Evolutionary conservation across 2,329 filamentous ascomycete genomes (phyloP).

Genomic region (Pleomassaria siparia): DNA sequence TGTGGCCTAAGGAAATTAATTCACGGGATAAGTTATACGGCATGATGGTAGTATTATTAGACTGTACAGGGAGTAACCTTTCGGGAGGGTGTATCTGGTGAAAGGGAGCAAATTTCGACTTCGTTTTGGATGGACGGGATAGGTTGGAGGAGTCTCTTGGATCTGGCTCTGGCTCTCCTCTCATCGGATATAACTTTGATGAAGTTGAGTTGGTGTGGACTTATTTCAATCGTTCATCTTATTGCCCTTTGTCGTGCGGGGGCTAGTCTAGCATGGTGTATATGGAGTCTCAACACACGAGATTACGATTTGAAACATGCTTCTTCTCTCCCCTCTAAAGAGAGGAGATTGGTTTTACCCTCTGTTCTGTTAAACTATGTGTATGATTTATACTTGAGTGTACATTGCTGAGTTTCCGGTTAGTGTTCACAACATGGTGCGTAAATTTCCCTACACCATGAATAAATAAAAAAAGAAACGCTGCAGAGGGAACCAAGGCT

Average conservation of each 20-base stretch:
- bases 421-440: too few species aligned
- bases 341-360: too few species aligned
- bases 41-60: neutral
- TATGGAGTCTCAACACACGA: slow-evolving; percentile 1
- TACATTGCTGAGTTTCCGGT: too few species aligned
- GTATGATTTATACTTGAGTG: too few species aligned
- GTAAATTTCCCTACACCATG: too few species aligned
- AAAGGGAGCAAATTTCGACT: neutral
- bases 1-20: slow-evolving; percentile 24
- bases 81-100: neutral
- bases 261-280: slow-evolving; percentile 3
- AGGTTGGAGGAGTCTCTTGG: neutral
- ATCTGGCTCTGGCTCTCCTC: neutral
- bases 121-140: neutral
- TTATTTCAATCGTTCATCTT: neutral
- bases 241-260: neutral
- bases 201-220: neutral
- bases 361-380: too few species aligned
- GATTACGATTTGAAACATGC: neutral
- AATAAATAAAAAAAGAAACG: too few species aligned
- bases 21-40: neutral
- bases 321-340: too few species aligned
- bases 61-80: neutral
- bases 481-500: too few species aligned
- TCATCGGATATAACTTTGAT: neutral